Conservation (phyloP, 2,329 filamentous ascomycete species). For the Gnomoniopsis smithogilvyi region DNA sequence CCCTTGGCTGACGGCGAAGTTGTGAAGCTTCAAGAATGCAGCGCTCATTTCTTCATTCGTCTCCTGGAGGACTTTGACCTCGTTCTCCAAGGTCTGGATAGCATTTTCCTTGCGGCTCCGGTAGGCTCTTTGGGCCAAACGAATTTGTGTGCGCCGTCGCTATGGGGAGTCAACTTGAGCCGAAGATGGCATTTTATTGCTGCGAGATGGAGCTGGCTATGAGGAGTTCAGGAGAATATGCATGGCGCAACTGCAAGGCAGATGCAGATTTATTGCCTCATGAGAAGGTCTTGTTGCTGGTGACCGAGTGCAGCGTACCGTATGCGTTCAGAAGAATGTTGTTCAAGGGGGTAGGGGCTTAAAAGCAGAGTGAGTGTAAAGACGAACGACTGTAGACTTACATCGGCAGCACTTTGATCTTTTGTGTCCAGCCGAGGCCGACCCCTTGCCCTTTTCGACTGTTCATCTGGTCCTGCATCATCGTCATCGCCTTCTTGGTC, state of each 20-base stretch:
- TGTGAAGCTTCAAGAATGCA: conserved; percentile 65
- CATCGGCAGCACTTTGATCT: conserved; percentile 75
- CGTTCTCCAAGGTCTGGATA: conserved; percentile 68
- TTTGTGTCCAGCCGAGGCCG: conserved; percentile 73
- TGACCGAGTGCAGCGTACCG: neutral
- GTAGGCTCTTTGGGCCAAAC: conserved; percentile 81
- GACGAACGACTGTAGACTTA: conserved; percentile 44
- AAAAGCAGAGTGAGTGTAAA: conserved; percentile 1
- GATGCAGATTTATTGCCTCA: neutral
- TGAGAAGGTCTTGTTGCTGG: neutral
- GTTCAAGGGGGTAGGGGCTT: neutral
- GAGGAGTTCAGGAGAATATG: neutral
- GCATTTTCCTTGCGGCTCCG: conserved; percentile 80
- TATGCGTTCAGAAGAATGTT: neutral
- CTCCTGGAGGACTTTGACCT: conserved; percentile 65
- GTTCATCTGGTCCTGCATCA: conserved; percentile 40
- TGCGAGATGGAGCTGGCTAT: neutral
- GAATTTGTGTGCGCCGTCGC: conserved; percentile 83
- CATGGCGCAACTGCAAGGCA: neutral
- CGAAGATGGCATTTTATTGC: conserved; percentile 16
- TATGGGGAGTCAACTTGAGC: conserved; percentile 31
- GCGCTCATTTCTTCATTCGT: conserved; percentile 72
- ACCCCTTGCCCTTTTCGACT: conserved; percentile 63
- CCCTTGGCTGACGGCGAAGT: conserved; percentile 56
- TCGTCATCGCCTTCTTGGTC: conserved; percentile 25